Evolutionary conservation across 805 yeast genomes (phyloP), one percentile per base, ranked within the genome.

Genomic region (Myxozyma geophila): DNA sequence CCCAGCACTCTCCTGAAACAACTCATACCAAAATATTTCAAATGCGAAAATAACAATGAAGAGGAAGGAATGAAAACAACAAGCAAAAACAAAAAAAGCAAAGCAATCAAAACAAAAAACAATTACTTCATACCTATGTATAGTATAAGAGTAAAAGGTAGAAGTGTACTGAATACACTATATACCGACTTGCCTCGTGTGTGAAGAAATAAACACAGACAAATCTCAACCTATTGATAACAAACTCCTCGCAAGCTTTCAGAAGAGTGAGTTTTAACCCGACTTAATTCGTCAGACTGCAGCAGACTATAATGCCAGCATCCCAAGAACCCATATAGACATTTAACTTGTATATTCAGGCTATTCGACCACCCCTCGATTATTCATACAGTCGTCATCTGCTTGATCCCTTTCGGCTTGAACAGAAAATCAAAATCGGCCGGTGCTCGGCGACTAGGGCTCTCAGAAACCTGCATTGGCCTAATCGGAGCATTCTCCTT

Each of bases 401-500:
- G 49, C 28, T 52, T 52, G 36, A 39, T 23, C 33, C 35, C 44
- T 13, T 17, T n/a, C 28, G 41, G 35, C 41, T 60, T 50, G 46
- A 62, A 58, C 39, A 60, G n/a, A 37, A 61, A 61, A 51, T 61
- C 59, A 41, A 58, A 57, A 10, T 58, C 66, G 21, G 62, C 49
- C 7, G 62, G 66, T 17, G 65, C 62, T 2, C 62, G 59, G 36
- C 62, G 66, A 35, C 46, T 36, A 7, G 40, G 17, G 37, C 23
- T 49, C 23, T 43, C 44, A 17, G 47, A 10, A 43, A 53, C 39
- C 17, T 41, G n/a, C 19, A 23, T 39, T 13, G 44, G 10, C 36
- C 13, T n/a, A 10, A 43, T 40, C 23, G 55, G 62, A 1, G 46
- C 15, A 55, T 47, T 53, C 47, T 59, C 57, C 46, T 47, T 37